A percentile compares a stretch with the other conserved stretches of the same genome.
Conservation (phyloP, 192 early-diverging fungal genomes). For the Diversispora epigaea region DNA sequence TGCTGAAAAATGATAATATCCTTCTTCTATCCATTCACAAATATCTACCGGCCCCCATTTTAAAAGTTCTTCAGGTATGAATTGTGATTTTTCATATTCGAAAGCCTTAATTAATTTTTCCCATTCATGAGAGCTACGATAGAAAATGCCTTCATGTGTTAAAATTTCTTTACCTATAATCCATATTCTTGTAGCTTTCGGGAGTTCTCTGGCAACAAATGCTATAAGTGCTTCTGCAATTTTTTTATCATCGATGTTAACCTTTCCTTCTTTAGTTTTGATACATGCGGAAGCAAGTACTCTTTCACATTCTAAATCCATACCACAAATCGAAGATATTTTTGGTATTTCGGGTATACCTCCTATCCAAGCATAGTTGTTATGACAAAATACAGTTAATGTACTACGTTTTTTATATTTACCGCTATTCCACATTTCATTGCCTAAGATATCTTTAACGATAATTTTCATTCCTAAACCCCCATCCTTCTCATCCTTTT, state of each 20-base stretch:
- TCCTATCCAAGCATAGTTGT: neutral
- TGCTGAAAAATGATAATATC: neutral
- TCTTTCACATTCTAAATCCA: constrained; percentile 12
- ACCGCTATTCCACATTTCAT: neutral
- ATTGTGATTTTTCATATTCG: constrained; percentile 7
- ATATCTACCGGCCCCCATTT: neutral
- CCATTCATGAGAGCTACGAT: too few relatives aligned
- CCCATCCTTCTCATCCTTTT: neutral
- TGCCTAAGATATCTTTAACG: neutral
- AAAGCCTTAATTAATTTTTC: neutral
- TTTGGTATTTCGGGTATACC: neutral
- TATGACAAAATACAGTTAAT: neutral
- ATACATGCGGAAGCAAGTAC: neutral
- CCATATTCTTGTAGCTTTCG: neutral
- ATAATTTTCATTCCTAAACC: neutral
- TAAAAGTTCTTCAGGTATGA: constrained; percentile 1
- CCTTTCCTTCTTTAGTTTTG: neutral
- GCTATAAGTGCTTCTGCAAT: constrained; percentile 4
- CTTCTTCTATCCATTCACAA: neutral
- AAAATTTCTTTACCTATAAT: too few relatives aligned
- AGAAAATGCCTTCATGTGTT: too few relatives aligned
- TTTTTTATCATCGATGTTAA: constrained; percentile 3
- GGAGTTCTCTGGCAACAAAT: neutral
- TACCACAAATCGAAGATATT: neutral
- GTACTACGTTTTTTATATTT: neutral